These are phyloP conservation scores for Akebia trifoliata DNA, from an alignment of 164 flowering plant species.

Conservation along the genomic window DNA sequence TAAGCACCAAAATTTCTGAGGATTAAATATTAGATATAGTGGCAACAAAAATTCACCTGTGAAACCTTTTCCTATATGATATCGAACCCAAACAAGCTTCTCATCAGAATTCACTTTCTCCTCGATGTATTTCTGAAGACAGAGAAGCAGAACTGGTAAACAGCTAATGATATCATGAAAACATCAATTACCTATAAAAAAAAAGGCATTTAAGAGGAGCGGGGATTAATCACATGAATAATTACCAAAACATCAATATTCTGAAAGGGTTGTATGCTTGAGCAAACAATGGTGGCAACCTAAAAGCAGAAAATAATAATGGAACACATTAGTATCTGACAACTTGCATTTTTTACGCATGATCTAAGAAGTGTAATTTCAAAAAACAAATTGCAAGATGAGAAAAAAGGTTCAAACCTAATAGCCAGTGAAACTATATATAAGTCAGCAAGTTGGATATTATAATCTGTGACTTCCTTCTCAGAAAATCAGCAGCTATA, in stretches of 20 bases:
- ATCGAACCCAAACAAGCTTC: constrained; percentile 45
- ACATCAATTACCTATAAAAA: no score
- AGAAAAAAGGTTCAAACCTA: background rate
- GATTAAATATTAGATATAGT: no score
- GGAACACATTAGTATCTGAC: background rate
- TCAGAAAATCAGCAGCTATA: no score
- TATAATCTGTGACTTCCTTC: no score
- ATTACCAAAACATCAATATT: constrained; percentile 51
- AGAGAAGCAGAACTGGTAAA: constrained; percentile 1
- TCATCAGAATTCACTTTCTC: constrained; percentile 59
- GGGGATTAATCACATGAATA: background rate
- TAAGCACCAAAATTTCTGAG: background rate
- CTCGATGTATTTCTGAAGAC: constrained; percentile 53
- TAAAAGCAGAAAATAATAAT: constrained; percentile 16
- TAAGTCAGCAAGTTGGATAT: no score
- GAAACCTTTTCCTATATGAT: constrained; percentile 66
- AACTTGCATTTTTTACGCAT: no score
- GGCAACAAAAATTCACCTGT: constrained; percentile 47
- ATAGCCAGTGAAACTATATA: constrained; percentile 4
- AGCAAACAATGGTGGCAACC: constrained; percentile 78
- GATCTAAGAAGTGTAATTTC: no score
- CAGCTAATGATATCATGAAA: background rate
- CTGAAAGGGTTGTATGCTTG: constrained; percentile 84
- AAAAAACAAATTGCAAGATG: no score
- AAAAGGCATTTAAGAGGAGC: no score